Evolutionary conservation across 768 basidiomycete species (phyloP), one percentile per base, ranked within the genome.

Genomic region (Sarcodon aspratus): DNA sequence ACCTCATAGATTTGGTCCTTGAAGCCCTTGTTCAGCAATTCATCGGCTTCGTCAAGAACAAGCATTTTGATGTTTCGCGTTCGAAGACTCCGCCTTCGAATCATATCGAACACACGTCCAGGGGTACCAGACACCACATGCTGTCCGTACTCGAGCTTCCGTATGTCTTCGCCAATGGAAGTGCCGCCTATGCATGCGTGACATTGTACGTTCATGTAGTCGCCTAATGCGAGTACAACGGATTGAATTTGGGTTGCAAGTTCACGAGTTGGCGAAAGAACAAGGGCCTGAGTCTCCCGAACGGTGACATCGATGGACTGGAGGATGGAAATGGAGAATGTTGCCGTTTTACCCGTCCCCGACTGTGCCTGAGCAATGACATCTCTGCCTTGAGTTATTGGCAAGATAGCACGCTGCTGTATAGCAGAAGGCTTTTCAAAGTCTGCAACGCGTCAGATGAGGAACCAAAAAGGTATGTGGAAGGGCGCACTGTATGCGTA

Each of bases 1-100:
- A 97, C 89, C 66, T 99, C 95, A 71, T 97, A 97, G 62, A 97
- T 97, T 69, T 97, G 93, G 65, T 99, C 94, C 69, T 93, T 95
- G 82, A 99, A 97, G 17, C 95, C 95, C 68, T 93, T 94, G 73
- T 93, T 92, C 53, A 98, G 76, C 50, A 99, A 71, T 64, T 97
- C 94, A 63, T 99, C 95, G 50, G 94, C 93, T 68, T 94, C 91
- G 59, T 94, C 92, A 8, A 94, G 79, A 48, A 92, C 80, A 44
- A 95, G 77, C 87, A 97, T 94, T 72, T 99, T 97, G 77, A 99
- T 94, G 67, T 94, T 93, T 55, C 93, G 80, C 45, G 95, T 97
- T 51, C 91, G 82, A 52, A 99, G 74, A 59, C 85, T 86, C 58
- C 93, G 78, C 60, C 95, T 78, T 52, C 93, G 80, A 72, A 99